Conservation (phyloP, 345 rosid species). For the Populus simonii region DNA sequence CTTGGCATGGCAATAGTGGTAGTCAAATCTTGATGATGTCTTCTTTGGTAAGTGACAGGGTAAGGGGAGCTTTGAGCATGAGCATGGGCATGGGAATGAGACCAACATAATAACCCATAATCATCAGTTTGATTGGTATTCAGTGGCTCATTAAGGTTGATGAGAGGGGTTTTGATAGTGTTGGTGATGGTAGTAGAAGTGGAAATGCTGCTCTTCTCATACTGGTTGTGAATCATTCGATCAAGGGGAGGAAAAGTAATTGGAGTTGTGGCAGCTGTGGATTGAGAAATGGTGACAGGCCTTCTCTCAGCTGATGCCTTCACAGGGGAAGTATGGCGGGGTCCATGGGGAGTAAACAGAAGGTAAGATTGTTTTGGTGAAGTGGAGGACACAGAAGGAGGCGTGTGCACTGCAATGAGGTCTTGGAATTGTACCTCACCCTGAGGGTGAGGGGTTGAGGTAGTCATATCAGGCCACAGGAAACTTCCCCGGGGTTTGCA, state of each 20-base stretch:
- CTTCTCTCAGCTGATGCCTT: slow-evolving; percentile 51
- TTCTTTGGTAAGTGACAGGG: slow-evolving; percentile 43
- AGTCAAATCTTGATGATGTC: slow-evolving; percentile 20
- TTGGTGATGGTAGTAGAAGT: not conserved
- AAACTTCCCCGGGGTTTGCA: slow-evolving; percentile 78
- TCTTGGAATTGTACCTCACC: slow-evolving; percentile 31
- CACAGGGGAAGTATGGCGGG: slow-evolving; percentile 33
- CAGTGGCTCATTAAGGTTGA: slow-evolving; percentile 52
- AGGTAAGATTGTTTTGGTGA: slow-evolving; percentile 7
- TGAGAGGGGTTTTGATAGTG: not conserved
- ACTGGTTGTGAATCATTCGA: slow-evolving; percentile 9
- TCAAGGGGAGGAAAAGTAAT: slow-evolving; percentile 17
- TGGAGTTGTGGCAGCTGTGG: slow-evolving; percentile 15
- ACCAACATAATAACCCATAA: slow-evolving; percentile 2
- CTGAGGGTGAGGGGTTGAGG: slow-evolving; percentile 31
- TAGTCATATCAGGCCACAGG: slow-evolving; percentile 62
- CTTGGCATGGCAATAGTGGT: slow-evolving; percentile 9
- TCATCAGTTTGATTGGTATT: slow-evolving; percentile 20
- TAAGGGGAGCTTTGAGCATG: slow-evolving; percentile 19
- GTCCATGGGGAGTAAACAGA: slow-evolving; percentile 9
- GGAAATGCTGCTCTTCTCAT: slow-evolving; percentile 1
- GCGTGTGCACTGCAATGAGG: slow-evolving; percentile 32
- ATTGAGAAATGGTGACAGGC: slow-evolving; percentile 20
- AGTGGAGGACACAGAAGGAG: slow-evolving; percentile 47
- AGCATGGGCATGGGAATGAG: slow-evolving; percentile 6